Base-by-base conservation (phyloP, 805 yeast genomes). In the Kluyveromyces wickerhamii region DNA sequence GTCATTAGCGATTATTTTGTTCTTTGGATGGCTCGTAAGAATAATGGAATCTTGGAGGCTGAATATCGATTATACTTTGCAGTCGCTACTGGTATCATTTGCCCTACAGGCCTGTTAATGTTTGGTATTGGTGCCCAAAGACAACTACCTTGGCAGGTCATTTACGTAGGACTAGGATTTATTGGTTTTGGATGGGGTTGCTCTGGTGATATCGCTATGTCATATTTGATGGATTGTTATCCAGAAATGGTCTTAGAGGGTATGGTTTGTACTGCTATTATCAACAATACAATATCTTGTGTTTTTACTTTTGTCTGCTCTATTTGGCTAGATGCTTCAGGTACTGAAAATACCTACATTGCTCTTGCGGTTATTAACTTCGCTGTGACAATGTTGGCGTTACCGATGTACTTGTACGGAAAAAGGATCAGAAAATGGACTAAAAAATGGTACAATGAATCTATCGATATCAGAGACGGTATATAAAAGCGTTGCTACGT, bases 111-210 rank as follows among this genome's bases (percentile, higher is more conserved):
- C n/a, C 54, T 77, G 34, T 59, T 77, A 38, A 62, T 77, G 60
- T 78, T 77, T 58, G 84, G 81, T 27, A 69, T 76, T 27, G 84
- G 83, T 22, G 71, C 84, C 7, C 79, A 68, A 29, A 64, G 67
- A 30, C 51, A 51, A n/a, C 64, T 75, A 64, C 57, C 64, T 27
- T 72, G 77, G 74, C 67, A 64, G 32, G 64, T 68, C 14, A 69
- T 72, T 21, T 77, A 77, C 47, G 65, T 73, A 18, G 82, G 81
- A 1, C 57, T 78, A 25, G 84, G 77, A 1, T 69, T 77, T 45
- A 68, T 77, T 40, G 84, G 84, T 1, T 73, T 77, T 40, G 78
- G 82, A 1, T 77, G 76, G 62, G 84, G 83, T 49, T 72, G 79
- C 34, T 71, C 79, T 10, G 84, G 84, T 50, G 86, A 79, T 51